Evolutionary conservation across 2,329 filamentous ascomycete species (phyloP), one percentile per base, ranked within the genome.

Genomic region (Aspergillus ochraceoroseus): DNA sequence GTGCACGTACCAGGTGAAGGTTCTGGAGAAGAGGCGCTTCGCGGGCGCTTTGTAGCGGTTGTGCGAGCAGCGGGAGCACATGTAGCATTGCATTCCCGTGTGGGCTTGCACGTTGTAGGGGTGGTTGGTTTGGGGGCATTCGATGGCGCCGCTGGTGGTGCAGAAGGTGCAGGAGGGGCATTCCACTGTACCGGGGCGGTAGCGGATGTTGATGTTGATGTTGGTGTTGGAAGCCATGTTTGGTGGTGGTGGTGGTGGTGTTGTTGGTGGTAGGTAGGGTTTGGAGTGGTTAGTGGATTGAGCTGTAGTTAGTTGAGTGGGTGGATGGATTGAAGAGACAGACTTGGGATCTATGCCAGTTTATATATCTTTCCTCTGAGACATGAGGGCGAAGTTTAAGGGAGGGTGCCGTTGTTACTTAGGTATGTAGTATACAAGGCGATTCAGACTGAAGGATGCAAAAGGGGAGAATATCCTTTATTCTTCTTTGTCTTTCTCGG

Each of bases 41-140:
- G n/a, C 5, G 3, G 30, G 31, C 5, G 25, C 12, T 15, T 26
- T 13, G 31, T 34, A 38, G 14, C 23, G 14, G 7, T 11, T n/a
- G 20, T 41, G 38, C 4, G 38, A 41, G n/a, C 38, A 41, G 2
- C 18, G 9, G 3, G 38, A 41, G 32, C 38, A 41, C 26, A n/a
- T 25, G 5, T 41, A 41, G 14, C 38, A 41, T n/a, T 33, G 32
- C 3, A 41, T 18, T 1, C 26, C 26, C 4, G 26, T 31, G 4
- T 41, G 14, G 3, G 13, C 18, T 4, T 28, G 8, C 8, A 20
- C 6, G 23, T 41, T 41, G 26, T 28, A 41, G 26, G 38, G 32
- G 27, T 41, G 38, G 1, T 3, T 7, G 7, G 32, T 20, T 22
- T 14, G 9, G 18, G 32, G 38, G 7, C 38, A 41, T 9, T 27